These are phyloP conservation scores for Sclerotinia spermophila DNA, from an alignment of 2,329 filamentous ascomycete species.

Conservation along the genomic window DNA sequence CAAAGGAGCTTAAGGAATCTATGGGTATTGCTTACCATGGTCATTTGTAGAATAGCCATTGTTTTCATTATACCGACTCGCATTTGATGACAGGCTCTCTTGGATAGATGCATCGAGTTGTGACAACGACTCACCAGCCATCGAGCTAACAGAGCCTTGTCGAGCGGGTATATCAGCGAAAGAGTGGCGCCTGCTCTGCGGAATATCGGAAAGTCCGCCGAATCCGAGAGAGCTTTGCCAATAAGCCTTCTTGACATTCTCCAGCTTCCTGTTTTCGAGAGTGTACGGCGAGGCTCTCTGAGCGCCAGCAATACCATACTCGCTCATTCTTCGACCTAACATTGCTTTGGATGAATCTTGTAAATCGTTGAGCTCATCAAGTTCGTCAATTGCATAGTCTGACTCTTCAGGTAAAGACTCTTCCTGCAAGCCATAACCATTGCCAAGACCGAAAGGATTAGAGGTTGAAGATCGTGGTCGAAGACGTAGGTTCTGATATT, in stretches of 20 bases:
- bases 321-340: constrained; percentile 39
- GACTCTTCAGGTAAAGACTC: constrained; percentile 61
- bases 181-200: constrained; percentile 75
- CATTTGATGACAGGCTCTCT: constrained; percentile 33
- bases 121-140: constrained; percentile 47
- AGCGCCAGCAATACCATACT: constrained; percentile 36
- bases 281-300: constrained; percentile 37
- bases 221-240: constrained; percentile 73
- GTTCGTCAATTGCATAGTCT: constrained; percentile 69
- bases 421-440: constrained; percentile 57
- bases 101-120: constrained; percentile 36
- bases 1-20: neutral
- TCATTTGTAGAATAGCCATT: constrained; percentile 35
- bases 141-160: constrained; percentile 60
- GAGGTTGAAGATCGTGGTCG: constrained; percentile 57
- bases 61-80: constrained; percentile 34
- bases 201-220: constrained; percentile 56
- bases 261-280: constrained; percentile 59
- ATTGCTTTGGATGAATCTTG: constrained; percentile 34
- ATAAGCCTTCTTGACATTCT: constrained; percentile 62
- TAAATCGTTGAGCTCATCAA: constrained; percentile 58
- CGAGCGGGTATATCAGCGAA: constrained; percentile 68
- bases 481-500: constrained; percentile 53
- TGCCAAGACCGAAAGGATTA: constrained; percentile 49
- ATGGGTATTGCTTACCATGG: constrained; percentile 34